Base-by-base conservation (phyloP, 2,329 filamentous ascomycete genomes). In the Calonectria henricotiae region DNA sequence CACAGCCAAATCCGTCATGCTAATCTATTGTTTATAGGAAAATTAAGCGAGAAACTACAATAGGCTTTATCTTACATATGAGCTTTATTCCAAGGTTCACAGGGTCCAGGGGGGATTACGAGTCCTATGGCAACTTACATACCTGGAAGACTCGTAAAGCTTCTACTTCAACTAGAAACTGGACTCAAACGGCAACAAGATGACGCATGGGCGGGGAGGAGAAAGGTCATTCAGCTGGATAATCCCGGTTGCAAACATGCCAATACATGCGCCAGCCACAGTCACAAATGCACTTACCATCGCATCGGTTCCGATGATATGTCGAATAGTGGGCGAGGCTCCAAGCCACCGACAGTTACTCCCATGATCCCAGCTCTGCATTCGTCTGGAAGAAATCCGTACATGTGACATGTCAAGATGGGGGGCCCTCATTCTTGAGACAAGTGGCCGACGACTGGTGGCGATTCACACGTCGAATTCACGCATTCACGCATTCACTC, bases 381-480 rank as follows among this genome's bases (percentile, higher is more conserved):
- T 55, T 55, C 32, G 37, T 55, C 51, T 55, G 51, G 51, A 55
- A 55, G 51, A 23, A 32, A 25, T 39, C 51, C 35, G 51, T 55
- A 55, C 51, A 23, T 35, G 39, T 55, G 51, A 55, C 51, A 37
- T 55, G 51, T 55, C 51, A 55, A n/a, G 51, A 55, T 20, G 51
- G 51, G 49, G 51, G 51, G 25, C 51, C 51, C 51, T 55, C 51
- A 55, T 55, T 55, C 51, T 55, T 55, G 51, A 55, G 51, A 55
- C 51, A 39, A 37, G 20, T 37, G 55, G 55, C 13, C 15, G 55
- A 61, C 39, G 55, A 61, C 55, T 43, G 55, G 55, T 30, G 35
- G 55, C 25, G 37, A 61, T 61, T 61, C 17, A 61, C 55, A 61
- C 39, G 37, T 41, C 37, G 55, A 23, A 61, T 61, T 41, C 55